A percentile compares a stretch with the other conserved stretches of the same genome.
Conservation (phyloP, 371 early-diverging fungal species). For the Neoconidiobolus thromboides region DNA sequence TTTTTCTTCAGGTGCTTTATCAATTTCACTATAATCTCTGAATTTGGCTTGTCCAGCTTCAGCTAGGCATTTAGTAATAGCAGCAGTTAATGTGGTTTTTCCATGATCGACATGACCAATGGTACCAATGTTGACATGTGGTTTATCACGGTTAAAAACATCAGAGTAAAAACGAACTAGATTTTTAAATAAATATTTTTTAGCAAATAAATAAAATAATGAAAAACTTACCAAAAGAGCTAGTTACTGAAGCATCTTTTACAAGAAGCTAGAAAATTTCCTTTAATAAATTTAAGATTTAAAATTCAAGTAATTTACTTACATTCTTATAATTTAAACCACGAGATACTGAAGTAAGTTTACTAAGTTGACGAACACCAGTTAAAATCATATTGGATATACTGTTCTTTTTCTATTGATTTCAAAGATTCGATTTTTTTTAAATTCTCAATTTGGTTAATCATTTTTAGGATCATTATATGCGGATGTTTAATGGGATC, state of each 20-base stretch:
- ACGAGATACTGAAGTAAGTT: neutral
- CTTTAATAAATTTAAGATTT: neutral
- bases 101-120: conserved; percentile 99
- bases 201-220: neutral
- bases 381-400: neutral
- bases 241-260: too few species aligned
- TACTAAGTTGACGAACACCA: neutral
- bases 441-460: too few species aligned
- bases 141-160: conserved; percentile 52
- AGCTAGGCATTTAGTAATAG: conserved; percentile 92
- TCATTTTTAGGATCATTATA: too few species aligned
- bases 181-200: neutral
- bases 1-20: conserved; percentile 95
- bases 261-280: neutral
- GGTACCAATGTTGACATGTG: conserved; percentile 99
- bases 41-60: conserved; percentile 62
- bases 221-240: neutral
- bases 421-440: too few species aligned
- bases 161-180: conserved; percentile 6
- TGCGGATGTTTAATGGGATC: too few species aligned
- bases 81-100: conserved; percentile 98
- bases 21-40: conserved; percentile 87
- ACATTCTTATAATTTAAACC: neutral
- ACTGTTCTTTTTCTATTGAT: too few species aligned
- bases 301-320: neutral